A percentile compares a stretch with the other conserved stretches of the same genome.
These are phyloP conservation scores for Ichthyophthirius multifiliis DNA, from an alignment of 169 alveolate genomes.

Conservation along the genomic window DNA sequence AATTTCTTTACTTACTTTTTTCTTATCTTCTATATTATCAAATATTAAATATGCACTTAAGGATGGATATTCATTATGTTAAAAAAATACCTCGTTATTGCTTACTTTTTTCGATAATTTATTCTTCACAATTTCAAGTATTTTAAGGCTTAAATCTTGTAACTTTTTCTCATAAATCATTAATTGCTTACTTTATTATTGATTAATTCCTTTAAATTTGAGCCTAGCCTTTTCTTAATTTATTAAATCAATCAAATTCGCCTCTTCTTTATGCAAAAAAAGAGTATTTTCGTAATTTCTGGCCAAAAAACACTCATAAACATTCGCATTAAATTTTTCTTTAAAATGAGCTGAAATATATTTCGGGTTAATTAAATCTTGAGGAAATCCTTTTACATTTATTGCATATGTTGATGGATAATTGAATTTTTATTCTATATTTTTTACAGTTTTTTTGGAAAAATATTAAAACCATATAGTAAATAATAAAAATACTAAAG, in stretches of 20 bases:
- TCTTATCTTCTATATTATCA: slow-evolving; percentile 14
- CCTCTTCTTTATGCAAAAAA: slow-evolving; percentile 25
- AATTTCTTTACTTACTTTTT: not conserved
- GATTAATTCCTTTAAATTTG: not conserved
- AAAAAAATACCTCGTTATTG: not conserved
- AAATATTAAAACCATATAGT: not conserved
- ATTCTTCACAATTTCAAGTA: not conserved
- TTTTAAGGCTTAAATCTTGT: not conserved
- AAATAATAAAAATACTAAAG: not conserved
- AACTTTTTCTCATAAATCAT: not conserved
- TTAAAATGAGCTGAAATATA: not conserved
- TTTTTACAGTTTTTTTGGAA: not conserved
- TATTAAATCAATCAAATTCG: slow-evolving; percentile 7
- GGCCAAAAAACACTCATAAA: slow-evolving; percentile 3
- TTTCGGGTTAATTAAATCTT: not conserved
- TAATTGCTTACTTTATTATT: not conserved
- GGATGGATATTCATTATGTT: slow-evolving; percentile 37
- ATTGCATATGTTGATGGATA: not conserved
- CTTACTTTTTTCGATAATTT: no score
- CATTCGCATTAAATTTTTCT: not conserved
- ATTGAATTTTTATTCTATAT: not conserved
- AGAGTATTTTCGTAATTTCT: slow-evolving; percentile 33
- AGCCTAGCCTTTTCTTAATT: slow-evolving; percentile 8
- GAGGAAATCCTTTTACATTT: not conserved
- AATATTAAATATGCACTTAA: slow-evolving; percentile 23